These are phyloP conservation scores for Boletus mariae DNA, from an alignment of 1,284 basidiomycete genomes.

Conservation along the genomic window DNA sequence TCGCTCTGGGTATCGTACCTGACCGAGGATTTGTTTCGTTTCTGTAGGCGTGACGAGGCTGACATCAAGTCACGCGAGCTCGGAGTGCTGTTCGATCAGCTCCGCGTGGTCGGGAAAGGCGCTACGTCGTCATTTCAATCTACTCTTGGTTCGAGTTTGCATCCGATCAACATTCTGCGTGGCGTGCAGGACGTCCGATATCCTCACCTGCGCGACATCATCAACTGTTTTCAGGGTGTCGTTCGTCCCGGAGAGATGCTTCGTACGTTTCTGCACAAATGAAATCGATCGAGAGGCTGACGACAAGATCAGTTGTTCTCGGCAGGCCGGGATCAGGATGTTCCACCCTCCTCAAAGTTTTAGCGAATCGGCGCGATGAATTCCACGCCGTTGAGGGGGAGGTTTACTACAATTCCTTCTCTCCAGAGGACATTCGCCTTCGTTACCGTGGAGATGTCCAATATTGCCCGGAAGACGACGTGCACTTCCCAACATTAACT, in stretches of 20 bases:
- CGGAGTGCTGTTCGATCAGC: slow-evolving; percentile 35
- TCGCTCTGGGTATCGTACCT: neutral
- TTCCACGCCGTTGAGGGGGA: slow-evolving; percentile 61
- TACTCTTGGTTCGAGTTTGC: slow-evolving; percentile 41
- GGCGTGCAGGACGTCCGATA: slow-evolving; percentile 31
- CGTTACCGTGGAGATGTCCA: slow-evolving; percentile 65
- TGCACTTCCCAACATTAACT: slow-evolving; percentile 74
- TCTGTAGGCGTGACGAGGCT: slow-evolving; percentile 23
- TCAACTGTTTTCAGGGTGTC: slow-evolving; percentile 48
- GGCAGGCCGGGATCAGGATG: slow-evolving; percentile 73
- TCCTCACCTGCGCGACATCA: slow-evolving; percentile 43
- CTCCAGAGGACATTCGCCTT: slow-evolving; percentile 47
- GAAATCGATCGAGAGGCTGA: neutral
- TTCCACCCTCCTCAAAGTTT: slow-evolving; percentile 66
- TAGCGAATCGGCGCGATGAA: slow-evolving; percentile 65
- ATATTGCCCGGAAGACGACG: slow-evolving; percentile 70
- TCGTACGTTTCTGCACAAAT: slow-evolving; percentile 31
- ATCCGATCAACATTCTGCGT: slow-evolving; percentile 32
- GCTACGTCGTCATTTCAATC: slow-evolving; percentile 37
- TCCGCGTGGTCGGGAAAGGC: slow-evolving; percentile 37
- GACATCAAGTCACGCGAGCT: slow-evolving; percentile 34
- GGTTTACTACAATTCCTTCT: slow-evolving; percentile 65
- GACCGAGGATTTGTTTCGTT: neutral
- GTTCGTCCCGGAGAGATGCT: slow-evolving; percentile 62
- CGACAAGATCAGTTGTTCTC: slow-evolving; percentile 45